Evolutionary conservation across 176 grass and related monocot species (phyloP).

Genomic region (Tillandsia leiboldiana): DNA sequence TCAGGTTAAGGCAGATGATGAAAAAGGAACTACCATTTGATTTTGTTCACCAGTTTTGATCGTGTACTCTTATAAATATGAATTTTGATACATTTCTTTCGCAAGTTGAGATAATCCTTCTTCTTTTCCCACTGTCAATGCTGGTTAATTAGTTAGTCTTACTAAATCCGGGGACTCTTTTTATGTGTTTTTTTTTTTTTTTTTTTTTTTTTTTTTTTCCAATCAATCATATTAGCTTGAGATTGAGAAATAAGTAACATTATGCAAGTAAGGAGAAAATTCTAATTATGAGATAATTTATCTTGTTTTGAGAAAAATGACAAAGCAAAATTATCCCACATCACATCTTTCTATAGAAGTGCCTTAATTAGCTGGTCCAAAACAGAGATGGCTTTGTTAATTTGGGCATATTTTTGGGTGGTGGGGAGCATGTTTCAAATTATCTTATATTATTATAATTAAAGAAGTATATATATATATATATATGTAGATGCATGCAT

Average conservation of each 20-base stretch:
- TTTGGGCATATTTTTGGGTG: neutral
- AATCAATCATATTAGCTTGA: no score
- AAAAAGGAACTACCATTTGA: slow-evolving; percentile 3
- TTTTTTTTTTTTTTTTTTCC: no score
- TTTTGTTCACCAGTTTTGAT: neutral
- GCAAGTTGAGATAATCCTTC: neutral
- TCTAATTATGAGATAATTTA: no score
- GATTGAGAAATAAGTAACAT: no score
- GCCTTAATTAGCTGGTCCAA: neutral
- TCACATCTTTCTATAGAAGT: neutral
- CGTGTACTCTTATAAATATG: slow-evolving; percentile 12
- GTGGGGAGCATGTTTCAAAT: neutral
- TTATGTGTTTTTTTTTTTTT: no score
- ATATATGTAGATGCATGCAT: neutral
- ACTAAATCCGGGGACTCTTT: neutral
- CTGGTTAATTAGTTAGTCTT: neutral
- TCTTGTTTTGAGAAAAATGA: no score
- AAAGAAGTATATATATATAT: no score
- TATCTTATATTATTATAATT: neutral
- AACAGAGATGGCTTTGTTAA: no score
- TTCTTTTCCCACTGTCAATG: neutral
- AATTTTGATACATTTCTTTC: neutral
- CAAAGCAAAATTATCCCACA: neutral
- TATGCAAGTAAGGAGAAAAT: no score
- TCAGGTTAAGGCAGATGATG: neutral